Evolutionary conservation across 23 red algal genomes (phyloP).

Genomic region (Gracilaria domingensis): DNA sequence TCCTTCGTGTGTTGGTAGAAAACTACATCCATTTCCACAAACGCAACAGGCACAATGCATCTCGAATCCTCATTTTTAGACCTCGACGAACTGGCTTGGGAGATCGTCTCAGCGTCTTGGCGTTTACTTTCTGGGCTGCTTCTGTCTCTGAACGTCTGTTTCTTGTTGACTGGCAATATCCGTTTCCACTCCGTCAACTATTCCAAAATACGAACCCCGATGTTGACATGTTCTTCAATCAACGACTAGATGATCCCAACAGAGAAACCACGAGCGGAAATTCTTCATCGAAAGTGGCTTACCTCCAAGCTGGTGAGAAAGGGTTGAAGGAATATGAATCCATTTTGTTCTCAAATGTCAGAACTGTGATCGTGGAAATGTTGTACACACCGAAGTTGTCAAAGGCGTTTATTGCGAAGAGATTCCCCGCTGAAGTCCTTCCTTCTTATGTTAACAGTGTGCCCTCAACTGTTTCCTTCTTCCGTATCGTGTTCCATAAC

Average conservation of each 20-base stretch:
- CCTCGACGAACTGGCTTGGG: slow-evolving; percentile 29
- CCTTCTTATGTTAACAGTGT: background rate
- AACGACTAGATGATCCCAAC: background rate
- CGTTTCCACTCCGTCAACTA: slow-evolving; percentile 24
- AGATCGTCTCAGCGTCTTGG: slow-evolving; percentile 5
- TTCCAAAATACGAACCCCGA: background rate
- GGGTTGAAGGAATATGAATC: background rate
- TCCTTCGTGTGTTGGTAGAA: background rate
- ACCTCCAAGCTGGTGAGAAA: background rate
- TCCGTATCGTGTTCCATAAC: slow-evolving; percentile 20
- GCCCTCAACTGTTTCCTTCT: background rate
- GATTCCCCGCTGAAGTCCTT: background rate
- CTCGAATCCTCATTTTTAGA: slow-evolving; percentile 39
- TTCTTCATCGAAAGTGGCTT: background rate
- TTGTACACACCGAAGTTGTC: background rate
- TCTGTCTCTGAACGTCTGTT: slow-evolving; percentile 33
- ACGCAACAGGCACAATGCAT: slow-evolving; percentile 8
- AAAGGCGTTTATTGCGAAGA: background rate
- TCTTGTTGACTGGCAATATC: slow-evolving; percentile 43
- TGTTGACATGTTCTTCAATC: slow-evolving; percentile 13
- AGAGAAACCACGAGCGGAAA: background rate
- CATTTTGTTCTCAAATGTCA: background rate
- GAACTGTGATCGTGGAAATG: background rate
- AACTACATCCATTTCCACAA: slow-evolving; percentile 39
- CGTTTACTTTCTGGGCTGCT: slow-evolving; percentile 55